Percentiles rank a stretch among this genome's conserved stretches.
Evolutionary conservation across 306 rosid species (phyloP).

Genomic region (Astragalus membranaceus): DNA sequence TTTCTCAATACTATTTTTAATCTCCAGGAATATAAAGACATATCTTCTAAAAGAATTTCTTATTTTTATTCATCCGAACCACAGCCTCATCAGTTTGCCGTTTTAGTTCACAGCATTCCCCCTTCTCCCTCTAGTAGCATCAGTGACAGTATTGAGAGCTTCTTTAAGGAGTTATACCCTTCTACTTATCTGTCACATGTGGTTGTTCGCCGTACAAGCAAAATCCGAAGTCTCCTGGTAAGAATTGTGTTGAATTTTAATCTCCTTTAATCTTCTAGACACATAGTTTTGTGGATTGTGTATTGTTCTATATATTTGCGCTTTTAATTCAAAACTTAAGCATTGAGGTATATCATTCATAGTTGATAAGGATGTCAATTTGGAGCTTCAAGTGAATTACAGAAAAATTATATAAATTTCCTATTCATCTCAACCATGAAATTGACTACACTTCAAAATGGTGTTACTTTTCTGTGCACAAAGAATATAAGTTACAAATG

Average conservation of each 20-base stretch:
- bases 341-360: not conserved
- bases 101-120: conserved; percentile 77
- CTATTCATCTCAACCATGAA: too few species aligned
- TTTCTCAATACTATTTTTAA: conserved; percentile 4
- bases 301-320: not conserved
- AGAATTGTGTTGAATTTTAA: conserved; percentile 25
- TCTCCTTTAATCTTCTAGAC: not conserved
- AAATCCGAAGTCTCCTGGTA: conserved; percentile 58
- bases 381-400: not conserved
- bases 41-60: conserved; percentile 62
- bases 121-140: conserved; percentile 38
- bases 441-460: too few species aligned
- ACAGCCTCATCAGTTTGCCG: conserved; percentile 83
- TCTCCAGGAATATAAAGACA: conserved; percentile 72
- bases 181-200: conserved; percentile 66
- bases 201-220: conserved; percentile 63
- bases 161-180: conserved; percentile 72
- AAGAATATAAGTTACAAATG: too few species aligned
- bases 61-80: conserved; percentile 78
- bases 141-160: conserved; percentile 57
- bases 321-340: not conserved
- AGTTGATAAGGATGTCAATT: not conserved
- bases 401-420: too few species aligned
- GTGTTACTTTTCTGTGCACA: too few species aligned
- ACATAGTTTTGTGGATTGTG: not conserved